Evolutionary conservation across 495 filamentous ascomycete species (phyloP), one percentile per base, ranked within the genome.

Genomic region (Staphylotrichum tortipilum): DNA sequence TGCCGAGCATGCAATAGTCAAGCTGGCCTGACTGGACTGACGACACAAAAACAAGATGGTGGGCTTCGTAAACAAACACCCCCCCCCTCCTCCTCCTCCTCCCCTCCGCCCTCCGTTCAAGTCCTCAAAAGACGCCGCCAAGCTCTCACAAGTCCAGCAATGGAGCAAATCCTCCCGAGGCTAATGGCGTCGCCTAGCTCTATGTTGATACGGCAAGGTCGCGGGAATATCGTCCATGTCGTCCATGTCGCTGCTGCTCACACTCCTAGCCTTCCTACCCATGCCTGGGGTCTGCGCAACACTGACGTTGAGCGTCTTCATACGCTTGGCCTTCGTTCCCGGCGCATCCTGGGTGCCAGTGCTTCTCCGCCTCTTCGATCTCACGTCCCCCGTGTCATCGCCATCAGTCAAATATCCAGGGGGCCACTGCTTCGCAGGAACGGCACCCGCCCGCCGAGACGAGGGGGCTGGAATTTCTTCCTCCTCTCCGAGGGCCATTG

Each of bases 181-280:
- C 15, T 54, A 48, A 28, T 57, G 55, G n/a, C 23, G 54, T 19
- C n/a, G 24, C 39, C 14, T 33, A 15, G 4, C 46, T 43, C 2
- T 44, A n/a, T n/a, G 47, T 55, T 9, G n/a, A n/a, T n/a, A n/a
- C n/a, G 58, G 62, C 24, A 58, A 18, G 12, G 38, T 54, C 9
- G 64, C 60, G 18, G 59, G 59, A 36, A 67, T 67, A 43, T 66
- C 66, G 31, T 70, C 62, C 59, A 64, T 63, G 26, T 65, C 59
- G 30, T 61, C 53, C 52, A 60, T 61, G 26, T 62, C 55, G 22
- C 60, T 64, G 37, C 58, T 60, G 5, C 53, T 47, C 1, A 30
- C 48, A 26, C 53, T 50, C 47, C 17, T 24, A 0, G 47, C 18
- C 33, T 28, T 44, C 1, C 41, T n/a, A n/a, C n/a, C n/a, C n/a